Evolutionary conservation across 371 early-diverging fungal genomes (phyloP).

Genomic region (Chytridium lagenaria): DNA sequence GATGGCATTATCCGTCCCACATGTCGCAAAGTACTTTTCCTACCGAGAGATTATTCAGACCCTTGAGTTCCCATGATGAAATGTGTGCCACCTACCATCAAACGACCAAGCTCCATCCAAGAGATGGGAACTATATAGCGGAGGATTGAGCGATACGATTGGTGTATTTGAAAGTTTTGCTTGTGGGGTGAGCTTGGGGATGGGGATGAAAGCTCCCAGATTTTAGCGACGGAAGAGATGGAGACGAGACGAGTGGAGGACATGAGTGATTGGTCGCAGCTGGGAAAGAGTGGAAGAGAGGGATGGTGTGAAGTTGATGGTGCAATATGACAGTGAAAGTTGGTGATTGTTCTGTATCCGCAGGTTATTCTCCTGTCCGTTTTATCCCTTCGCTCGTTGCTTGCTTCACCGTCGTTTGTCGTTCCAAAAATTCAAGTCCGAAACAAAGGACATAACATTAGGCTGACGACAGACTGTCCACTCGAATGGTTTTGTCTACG

Average conservation of each 20-base stretch:
- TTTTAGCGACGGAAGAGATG: background rate
- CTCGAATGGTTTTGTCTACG: no score
- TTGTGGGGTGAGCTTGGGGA: background rate
- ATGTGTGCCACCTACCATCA: background rate
- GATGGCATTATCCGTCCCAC: constrained; percentile 8
- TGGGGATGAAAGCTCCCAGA: background rate
- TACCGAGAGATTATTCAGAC: background rate
- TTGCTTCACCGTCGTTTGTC: no score
- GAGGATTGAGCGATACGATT: background rate
- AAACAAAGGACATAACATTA: no score
- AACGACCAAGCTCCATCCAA: background rate
- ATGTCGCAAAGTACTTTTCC: constrained; percentile 8
- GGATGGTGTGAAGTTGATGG: no score
- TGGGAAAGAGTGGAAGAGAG: no score
- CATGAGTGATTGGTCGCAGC: no score
- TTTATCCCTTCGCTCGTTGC: no score
- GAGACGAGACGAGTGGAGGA: background rate
- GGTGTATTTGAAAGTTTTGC: background rate
- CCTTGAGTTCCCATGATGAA: background rate
- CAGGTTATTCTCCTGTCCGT: no score
- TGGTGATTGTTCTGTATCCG: no score
- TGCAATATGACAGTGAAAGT: no score
- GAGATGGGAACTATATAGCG: background rate
- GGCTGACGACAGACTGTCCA: no score
- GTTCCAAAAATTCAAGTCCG: no score